Percentiles rank a stretch among this genome's conserved stretches.
Conservation (phyloP, 2,329 filamentous ascomycete species). For the Colletotrichum eremochloae region DNA sequence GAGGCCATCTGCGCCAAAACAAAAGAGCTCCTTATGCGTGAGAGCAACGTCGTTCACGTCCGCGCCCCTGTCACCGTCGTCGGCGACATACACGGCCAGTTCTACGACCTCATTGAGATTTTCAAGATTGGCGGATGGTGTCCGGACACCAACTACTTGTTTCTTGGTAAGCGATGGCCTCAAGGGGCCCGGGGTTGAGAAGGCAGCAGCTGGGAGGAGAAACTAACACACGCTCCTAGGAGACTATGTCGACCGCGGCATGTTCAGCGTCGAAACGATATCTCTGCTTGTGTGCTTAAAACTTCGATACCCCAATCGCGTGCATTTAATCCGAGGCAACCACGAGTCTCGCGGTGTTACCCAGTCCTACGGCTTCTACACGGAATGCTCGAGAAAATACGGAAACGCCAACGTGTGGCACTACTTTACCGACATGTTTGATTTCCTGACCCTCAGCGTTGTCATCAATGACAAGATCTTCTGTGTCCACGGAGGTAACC, state of each 20-base stretch:
- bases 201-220: not conserved
- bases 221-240: conserved; percentile 62
- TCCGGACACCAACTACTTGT: conserved; percentile 98
- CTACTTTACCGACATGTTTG: conserved; percentile 99
- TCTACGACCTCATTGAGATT: conserved; percentile 99
- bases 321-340: conserved; percentile 96
- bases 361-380: conserved; percentile 99
- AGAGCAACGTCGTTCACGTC: conserved; percentile 99
- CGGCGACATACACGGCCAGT: conserved; percentile 98
- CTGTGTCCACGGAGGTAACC: conserved; percentile 89
- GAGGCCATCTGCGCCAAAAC: conserved; percentile 99
- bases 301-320: conserved; percentile 93
- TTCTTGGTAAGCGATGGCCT: conserved; percentile 75
- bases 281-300: conserved; percentile 97
- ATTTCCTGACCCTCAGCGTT: conserved; percentile 95
- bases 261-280: conserved; percentile 99
- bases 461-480: conserved; percentile 99
- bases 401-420: conserved; percentile 99
- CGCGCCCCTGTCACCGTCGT: conserved; percentile 96
- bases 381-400: conserved; percentile 97
- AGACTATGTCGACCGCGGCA: conserved; percentile 97
- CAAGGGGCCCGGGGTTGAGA: not conserved
- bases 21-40: conserved; percentile 98
- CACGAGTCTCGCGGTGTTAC: conserved; percentile 98
- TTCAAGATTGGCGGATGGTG: conserved; percentile 98